Evolutionary conservation across 2,329 filamentous ascomycete genomes (phyloP).

Genomic region (Lojkania enalia): DNA sequence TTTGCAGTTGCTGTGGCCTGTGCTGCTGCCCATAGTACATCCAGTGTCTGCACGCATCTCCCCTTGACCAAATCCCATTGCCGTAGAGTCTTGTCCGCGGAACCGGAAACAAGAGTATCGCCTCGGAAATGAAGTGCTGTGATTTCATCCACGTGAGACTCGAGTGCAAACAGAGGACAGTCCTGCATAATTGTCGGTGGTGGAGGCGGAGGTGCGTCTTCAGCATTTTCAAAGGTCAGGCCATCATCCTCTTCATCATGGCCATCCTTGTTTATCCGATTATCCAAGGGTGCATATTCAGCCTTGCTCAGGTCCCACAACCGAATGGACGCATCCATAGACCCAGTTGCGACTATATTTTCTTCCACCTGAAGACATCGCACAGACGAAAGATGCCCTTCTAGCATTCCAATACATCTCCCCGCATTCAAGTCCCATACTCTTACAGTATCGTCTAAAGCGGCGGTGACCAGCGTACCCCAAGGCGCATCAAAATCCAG

Average conservation of each 20-base stretch:
- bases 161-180: slow-evolving; percentile 84
- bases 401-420: slow-evolving; percentile 85
- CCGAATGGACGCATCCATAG: slow-evolving; percentile 89
- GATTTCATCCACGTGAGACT: slow-evolving; percentile 90
- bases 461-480: slow-evolving; percentile 89
- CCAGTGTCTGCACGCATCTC: slow-evolving; percentile 94
- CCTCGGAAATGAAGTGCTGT: slow-evolving; percentile 90
- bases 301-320: slow-evolving; percentile 93
- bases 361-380: slow-evolving; percentile 91
- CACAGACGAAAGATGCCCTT: slow-evolving; percentile 94
- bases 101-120: slow-evolving; percentile 90
- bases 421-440: slow-evolving; percentile 97
- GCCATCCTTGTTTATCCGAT: slow-evolving; percentile 52
- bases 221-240: slow-evolving; percentile 72
- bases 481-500: slow-evolving; percentile 98
- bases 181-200: slow-evolving; percentile 78
- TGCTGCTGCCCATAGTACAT: slow-evolving; percentile 96
- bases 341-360: slow-evolving; percentile 92
- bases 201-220: slow-evolving; percentile 71
- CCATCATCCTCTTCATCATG: slow-evolving; percentile 56
- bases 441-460: slow-evolving; percentile 87
- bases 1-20: slow-evolving; percentile 76
- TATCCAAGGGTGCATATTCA: slow-evolving; percentile 73
- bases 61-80: slow-evolving; percentile 98
- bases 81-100: slow-evolving; percentile 92